phyloP scores from a whole-genome alignment of 331 rosid species.

The Cydonia oblonga region DNA sequence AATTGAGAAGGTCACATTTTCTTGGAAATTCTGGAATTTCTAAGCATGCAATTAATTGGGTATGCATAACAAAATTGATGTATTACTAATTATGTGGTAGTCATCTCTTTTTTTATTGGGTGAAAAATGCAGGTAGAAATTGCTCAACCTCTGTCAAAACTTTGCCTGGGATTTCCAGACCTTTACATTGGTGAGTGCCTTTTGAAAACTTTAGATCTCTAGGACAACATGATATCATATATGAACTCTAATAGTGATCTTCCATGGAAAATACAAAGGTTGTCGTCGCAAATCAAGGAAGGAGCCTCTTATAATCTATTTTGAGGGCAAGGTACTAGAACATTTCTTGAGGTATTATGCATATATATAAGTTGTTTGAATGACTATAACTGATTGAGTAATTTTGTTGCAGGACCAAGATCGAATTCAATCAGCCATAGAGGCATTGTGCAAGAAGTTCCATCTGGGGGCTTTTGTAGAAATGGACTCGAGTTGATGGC shows the following conservation, averaged over 20 bases:
- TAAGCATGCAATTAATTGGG: not conserved
- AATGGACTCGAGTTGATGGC: constrained; percentile 18
- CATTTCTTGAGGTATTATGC: not conserved
- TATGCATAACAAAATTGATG: not conserved
- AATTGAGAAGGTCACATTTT: not conserved
- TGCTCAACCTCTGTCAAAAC: constrained; percentile 67
- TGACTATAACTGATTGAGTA: not conserved
- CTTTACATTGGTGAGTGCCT: constrained; percentile 53
- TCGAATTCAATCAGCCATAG: constrained; percentile 46
- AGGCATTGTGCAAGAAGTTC: constrained; percentile 50
- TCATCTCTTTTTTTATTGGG: not conserved
- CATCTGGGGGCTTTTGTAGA: constrained; percentile 42
- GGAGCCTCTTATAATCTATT: constrained; percentile 42
- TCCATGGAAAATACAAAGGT: constrained; percentile 33
- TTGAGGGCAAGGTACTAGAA: constrained; percentile 60
- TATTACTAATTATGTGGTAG: not conserved
- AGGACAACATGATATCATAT: not conserved
- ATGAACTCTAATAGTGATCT: constrained; percentile 6
- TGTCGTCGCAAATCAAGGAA: constrained; percentile 52
- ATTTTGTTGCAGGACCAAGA: constrained; percentile 45
- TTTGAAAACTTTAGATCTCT: not conserved
- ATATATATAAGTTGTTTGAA: not conserved
- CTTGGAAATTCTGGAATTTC: not conserved
- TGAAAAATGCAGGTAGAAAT: constrained; percentile 55
- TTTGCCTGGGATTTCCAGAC: constrained; percentile 80